Evolutionary conservation across 495 filamentous ascomycete genomes (phyloP), one percentile per base, ranked within the genome.

Genomic region (Penicillium bialowiezense): DNA sequence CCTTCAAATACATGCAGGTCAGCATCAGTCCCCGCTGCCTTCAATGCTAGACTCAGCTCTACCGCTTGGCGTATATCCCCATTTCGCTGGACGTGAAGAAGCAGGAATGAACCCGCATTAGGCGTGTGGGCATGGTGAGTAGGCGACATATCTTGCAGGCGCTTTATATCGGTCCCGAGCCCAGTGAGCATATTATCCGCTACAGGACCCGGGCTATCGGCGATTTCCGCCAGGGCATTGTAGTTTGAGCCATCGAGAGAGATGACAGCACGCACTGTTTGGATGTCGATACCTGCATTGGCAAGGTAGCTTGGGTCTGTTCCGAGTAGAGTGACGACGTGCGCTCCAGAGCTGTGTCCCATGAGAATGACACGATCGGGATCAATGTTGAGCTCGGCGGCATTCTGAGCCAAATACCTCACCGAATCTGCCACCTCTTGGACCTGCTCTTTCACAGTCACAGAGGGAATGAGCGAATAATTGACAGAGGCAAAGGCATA

Each of bases 161-260:
- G 21, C 20, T 19, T n/a, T 8, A 23, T 6, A n/a, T 31, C 40
- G 17, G 24, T 42, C 8, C 40, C 24, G 9, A 31, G 21, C 3
- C 2, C 40, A 17, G 3, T 19, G 24, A 19, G 2, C 12, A 17
- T 4, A 2, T 9, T 42, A 1, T 36, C 43, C 19, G 19, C 31
- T 14, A 45, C 14, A 3, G 15, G n/a, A 1, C 19, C 18, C 15
- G n/a, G 43, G 21, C 20, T 45, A 23, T 45, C 31, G 42, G 32
- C n/a, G 18, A 45, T 35, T 29, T 45, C 43, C 18, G 43, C 29
- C 31, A 35, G 5, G n/a, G 43, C 43, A 3, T 44, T 44, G 26
- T 44, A 44, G 24, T 33, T 44, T 15, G 43, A 35, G 19, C 43
- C 43, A 7, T 35, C 19, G 3, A 35, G 43, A 14, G 31, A 14